A percentile compares a stretch with the other conserved stretches of the same genome.
These are phyloP conservation scores for Oryza punctata DNA, from an alignment of 176 grass and related monocot species.

Conservation along the genomic window DNA sequence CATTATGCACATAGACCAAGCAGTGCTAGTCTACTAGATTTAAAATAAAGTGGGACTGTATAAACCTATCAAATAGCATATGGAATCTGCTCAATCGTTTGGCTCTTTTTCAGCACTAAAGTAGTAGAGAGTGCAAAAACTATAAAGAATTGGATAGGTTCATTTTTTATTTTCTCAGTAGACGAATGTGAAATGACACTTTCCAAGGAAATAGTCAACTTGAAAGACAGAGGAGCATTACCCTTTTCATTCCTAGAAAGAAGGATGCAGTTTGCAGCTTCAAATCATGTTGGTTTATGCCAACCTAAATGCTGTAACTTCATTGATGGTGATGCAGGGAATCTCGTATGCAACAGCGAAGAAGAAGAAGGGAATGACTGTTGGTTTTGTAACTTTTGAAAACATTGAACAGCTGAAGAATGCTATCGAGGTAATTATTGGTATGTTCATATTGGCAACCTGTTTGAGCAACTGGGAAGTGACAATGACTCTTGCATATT, in stretches of 20 bases:
- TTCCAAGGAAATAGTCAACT: neutral
- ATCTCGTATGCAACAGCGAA: conserved; percentile 66
- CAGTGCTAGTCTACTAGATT: too few species aligned
- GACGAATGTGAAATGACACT: too few species aligned
- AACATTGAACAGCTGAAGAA: conserved; percentile 60
- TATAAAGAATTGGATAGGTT: too few species aligned
- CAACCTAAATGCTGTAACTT: conserved; percentile 1
- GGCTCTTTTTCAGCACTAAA: too few species aligned
- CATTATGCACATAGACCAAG: neutral
- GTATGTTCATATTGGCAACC: neutral
- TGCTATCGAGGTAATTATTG: conserved; percentile 69
- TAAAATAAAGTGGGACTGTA: too few species aligned
- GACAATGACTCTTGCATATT: neutral
- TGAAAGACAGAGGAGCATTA: neutral
- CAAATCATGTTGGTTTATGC: neutral
- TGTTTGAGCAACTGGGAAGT: neutral
- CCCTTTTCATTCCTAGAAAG: neutral
- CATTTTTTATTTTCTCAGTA: too few species aligned
- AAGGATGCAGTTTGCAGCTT: neutral
- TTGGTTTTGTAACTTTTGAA: conserved; percentile 88
- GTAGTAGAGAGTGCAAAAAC: too few species aligned
- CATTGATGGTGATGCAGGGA: conserved; percentile 51
- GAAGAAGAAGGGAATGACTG: conserved; percentile 95
- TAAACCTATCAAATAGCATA: too few species aligned
- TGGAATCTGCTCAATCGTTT: too few species aligned